A percentile compares a stretch with the other conserved stretches of the same genome.
Conservation (phyloP, 2,329 filamentous ascomycete species). For the Xylaria hypoxylon region DNA sequence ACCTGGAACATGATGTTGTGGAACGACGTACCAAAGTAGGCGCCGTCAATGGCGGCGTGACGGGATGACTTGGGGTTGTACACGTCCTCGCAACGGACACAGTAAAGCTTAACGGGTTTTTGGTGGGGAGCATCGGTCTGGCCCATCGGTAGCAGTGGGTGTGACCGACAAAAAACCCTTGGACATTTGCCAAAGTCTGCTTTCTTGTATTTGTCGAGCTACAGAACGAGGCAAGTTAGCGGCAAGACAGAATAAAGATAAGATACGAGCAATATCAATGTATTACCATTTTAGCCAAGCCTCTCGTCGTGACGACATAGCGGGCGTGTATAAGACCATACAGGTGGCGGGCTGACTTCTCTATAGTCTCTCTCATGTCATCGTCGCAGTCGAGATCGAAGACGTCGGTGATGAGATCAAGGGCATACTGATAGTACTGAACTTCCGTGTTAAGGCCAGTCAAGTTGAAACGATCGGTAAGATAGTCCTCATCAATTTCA, state of each 20-base stretch:
- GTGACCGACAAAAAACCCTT: slow-evolving; percentile 91
- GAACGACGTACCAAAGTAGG: slow-evolving; percentile 98
- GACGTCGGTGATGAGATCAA: slow-evolving; percentile 96
- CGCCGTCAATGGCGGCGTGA: slow-evolving; percentile 94
- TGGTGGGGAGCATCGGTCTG: slow-evolving; percentile 88
- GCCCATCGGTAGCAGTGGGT: slow-evolving; percentile 94
- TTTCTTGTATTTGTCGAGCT: slow-evolving; percentile 99
- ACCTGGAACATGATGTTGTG: slow-evolving; percentile 99
- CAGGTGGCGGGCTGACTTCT: slow-evolving; percentile 94
- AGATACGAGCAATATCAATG: no score
- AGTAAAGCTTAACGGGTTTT: slow-evolving; percentile 97
- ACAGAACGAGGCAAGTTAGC: slow-evolving; percentile 36
- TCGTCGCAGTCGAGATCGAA: slow-evolving; percentile 99
- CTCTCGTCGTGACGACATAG: slow-evolving; percentile 95
- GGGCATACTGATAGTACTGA: slow-evolving; percentile 98
- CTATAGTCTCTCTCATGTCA: slow-evolving; percentile 97
- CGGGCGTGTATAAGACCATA: slow-evolving; percentile 96
- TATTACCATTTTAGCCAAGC: slow-evolving; percentile 92
- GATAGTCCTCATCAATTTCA: slow-evolving; percentile 98
- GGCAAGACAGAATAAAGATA: background rate
- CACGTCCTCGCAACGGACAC: slow-evolving; percentile 94
- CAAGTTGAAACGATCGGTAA: slow-evolving; percentile 97
- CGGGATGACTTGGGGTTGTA: slow-evolving; percentile 98
- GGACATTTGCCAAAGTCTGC: slow-evolving; percentile 98
- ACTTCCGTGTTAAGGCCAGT: slow-evolving; percentile 97